Percentiles rank a stretch among this genome's conserved stretches.
These are phyloP conservation scores for Camelina neglecta DNA, from an alignment of 345 rosid genomes.

Conservation along the genomic window DNA sequence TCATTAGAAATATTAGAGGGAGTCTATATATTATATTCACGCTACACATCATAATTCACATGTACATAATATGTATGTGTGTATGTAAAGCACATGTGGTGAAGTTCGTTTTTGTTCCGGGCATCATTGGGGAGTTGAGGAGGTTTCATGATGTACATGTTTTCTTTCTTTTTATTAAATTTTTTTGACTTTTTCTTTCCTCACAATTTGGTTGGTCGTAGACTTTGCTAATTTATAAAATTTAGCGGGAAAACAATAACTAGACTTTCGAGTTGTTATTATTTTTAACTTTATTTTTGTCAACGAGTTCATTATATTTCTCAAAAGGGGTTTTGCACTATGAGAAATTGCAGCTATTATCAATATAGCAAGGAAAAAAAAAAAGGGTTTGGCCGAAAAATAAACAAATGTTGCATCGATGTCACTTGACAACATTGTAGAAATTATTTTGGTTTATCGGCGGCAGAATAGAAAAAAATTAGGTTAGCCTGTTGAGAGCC, in stretches of 20 bases:
- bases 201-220: conserved; percentile 20
- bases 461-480: too few relatives aligned
- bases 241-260: neutral
- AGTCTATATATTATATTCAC: conserved; percentile 3
- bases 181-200: conserved; percentile 30
- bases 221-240: conserved; percentile 22
- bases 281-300: too few relatives aligned
- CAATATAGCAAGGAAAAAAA: neutral
- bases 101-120: conserved; percentile 37
- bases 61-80: conserved; percentile 20
- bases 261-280: neutral
- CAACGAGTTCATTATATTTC: neutral
- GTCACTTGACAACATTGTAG: neutral
- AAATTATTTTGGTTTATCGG: neutral
- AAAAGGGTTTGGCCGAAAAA: neutral
- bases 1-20: conserved; percentile 26
- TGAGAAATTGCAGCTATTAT: neutral
- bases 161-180: conserved; percentile 4
- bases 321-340: neutral
- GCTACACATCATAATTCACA: conserved; percentile 8
- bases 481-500: neutral
- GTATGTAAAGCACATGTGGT: conserved; percentile 38
- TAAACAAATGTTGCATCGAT: neutral
- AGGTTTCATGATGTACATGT: conserved; percentile 49
- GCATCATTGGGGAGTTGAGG: conserved; percentile 41